Percentiles rank a stretch among this genome's conserved stretches.
These are phyloP conservation scores for Cicer chorassanicum DNA, from an alignment of 306 rosid species.

Conservation along the genomic window DNA sequence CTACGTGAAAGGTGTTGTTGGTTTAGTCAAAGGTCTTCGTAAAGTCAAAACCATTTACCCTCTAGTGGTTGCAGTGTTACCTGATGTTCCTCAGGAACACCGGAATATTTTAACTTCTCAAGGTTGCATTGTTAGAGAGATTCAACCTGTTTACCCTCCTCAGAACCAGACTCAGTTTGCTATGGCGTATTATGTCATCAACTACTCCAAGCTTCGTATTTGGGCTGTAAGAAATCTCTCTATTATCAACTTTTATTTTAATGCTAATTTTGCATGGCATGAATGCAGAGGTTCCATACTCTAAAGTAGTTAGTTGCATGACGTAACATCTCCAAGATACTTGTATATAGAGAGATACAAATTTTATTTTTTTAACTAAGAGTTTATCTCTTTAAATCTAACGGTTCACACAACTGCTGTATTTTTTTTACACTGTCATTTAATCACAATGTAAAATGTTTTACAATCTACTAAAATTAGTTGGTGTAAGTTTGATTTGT, in stretches of 20 bases:
- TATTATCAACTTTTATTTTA: background rate
- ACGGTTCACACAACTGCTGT: too few relatives aligned
- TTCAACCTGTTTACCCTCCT: slow-evolving; percentile 76
- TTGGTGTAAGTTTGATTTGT: background rate
- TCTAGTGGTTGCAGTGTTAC: slow-evolving; percentile 76
- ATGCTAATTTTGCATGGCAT: background rate
- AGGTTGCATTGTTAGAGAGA: slow-evolving; percentile 72
- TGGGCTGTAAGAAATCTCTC: slow-evolving; percentile 51
- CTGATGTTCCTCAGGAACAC: slow-evolving; percentile 82
- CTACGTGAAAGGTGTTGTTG: slow-evolving; percentile 84
- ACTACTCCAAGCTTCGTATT: slow-evolving; percentile 87
- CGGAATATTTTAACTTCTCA: slow-evolving; percentile 64
- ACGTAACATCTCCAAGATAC: too few relatives aligned
- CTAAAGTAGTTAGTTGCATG: too few relatives aligned
- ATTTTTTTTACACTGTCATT: too few relatives aligned
- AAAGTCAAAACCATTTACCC: slow-evolving; percentile 69
- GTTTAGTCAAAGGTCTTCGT: slow-evolving; percentile 80
- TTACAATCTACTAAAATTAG: too few relatives aligned
- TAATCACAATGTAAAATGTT: too few relatives aligned
- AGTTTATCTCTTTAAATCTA: too few relatives aligned
- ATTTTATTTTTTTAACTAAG: too few relatives aligned
- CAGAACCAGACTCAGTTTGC: slow-evolving; percentile 77
- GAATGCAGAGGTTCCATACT: too few relatives aligned
- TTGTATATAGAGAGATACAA: too few relatives aligned
- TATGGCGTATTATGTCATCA: slow-evolving; percentile 91